Conservation (phyloP, 306 rosid species). For the Erythrophleum fordii region DNA sequence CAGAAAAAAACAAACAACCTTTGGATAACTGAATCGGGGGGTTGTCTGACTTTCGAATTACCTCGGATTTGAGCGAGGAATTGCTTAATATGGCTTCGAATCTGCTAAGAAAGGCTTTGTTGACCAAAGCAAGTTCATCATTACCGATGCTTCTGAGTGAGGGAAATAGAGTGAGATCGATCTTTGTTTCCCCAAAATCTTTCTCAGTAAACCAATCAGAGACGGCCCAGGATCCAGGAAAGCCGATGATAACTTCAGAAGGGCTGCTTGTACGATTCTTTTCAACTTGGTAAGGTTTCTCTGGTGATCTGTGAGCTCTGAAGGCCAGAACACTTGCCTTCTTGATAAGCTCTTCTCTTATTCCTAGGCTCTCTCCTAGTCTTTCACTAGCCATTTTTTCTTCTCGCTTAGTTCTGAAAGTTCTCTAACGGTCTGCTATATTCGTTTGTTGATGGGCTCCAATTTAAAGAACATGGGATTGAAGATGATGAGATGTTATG, state of each 20-base stretch:
- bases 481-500: neutral
- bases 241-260: conserved; percentile 48
- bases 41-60: conserved; percentile 34
- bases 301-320: conserved; percentile 43
- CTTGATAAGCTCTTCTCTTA: conserved; percentile 48
- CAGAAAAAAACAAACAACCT: neutral
- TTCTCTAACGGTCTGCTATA: too few relatives aligned
- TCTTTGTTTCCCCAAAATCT: conserved; percentile 52
- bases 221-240: conserved; percentile 56
- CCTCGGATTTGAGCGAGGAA: conserved; percentile 42
- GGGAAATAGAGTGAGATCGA: conserved; percentile 51
- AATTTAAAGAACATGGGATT: neutral
- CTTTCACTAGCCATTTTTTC: conserved; percentile 44
- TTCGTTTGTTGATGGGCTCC: neutral
- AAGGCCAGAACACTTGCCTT: conserved; percentile 47
- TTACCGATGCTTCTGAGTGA: conserved; percentile 70
- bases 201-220: conserved; percentile 45
- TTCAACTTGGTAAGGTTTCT: conserved; percentile 34
- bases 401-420: neutral
- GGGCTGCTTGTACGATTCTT: neutral
- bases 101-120: conserved; percentile 52
- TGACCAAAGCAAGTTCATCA: conserved; percentile 57
- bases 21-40: too few relatives aligned
- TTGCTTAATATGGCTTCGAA: conserved; percentile 37
- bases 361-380: conserved; percentile 43